Conservation (phyloP, 768 basidiomycete species). For the Russula emetica region DNA sequence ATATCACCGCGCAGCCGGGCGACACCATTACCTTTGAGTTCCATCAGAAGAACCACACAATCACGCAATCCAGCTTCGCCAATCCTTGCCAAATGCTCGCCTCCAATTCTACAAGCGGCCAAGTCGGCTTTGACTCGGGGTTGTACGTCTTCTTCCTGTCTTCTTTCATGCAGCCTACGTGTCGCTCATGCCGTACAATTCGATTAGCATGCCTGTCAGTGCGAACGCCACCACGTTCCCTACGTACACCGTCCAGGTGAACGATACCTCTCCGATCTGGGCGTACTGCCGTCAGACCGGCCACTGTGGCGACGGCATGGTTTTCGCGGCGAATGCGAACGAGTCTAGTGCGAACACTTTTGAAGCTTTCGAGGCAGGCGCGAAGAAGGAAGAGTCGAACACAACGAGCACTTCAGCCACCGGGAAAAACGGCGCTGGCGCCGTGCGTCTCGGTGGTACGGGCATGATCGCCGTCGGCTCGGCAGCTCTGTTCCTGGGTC, state of each 20-base stretch:
- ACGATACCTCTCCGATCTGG: constrained; percentile 56
- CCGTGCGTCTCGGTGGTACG: constrained; percentile 20
- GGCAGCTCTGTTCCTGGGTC: constrained; percentile 15
- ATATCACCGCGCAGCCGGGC: constrained; percentile 37
- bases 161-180: background rate
- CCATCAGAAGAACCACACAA: constrained; percentile 40
- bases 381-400: constrained; percentile 36
- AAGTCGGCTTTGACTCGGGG: constrained; percentile 40
- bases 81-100: constrained; percentile 40
- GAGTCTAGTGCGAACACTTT: constrained; percentile 50
- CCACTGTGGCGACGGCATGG: constrained; percentile 59
- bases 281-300: constrained; percentile 47
- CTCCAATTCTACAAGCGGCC: constrained; percentile 43
- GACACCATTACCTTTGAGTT: constrained; percentile 43
- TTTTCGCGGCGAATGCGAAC: constrained; percentile 53
- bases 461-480: background rate
- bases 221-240: constrained; percentile 45
- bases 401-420: constrained; percentile 1
- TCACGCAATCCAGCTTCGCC: constrained; percentile 38
- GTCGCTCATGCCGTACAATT: background rate
- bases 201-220: constrained; percentile 45
- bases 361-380: constrained; percentile 47
- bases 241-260: constrained; percentile 49
- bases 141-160: constrained; percentile 33
- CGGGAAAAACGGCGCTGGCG: constrained; percentile 23